Evolutionary conservation across 2,329 filamentous ascomycete species (phyloP).

Genomic region (Diplocarpon rosae): DNA sequence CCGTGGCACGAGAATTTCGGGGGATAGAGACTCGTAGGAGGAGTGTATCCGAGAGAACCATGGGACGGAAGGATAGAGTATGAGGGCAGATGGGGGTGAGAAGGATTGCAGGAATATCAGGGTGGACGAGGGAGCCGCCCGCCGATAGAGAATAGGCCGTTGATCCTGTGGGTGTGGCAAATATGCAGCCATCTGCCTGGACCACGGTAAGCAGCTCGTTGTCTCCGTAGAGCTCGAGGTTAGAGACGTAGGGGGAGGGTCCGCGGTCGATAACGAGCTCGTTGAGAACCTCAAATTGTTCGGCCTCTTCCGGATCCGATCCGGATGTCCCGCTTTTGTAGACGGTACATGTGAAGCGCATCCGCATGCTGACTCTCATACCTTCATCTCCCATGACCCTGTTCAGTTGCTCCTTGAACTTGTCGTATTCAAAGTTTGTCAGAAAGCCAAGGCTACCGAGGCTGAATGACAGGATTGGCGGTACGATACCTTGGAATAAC

Average conservation of each 20-base stretch:
- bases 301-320: constrained; percentile 69
- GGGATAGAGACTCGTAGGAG: constrained; percentile 83
- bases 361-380: constrained; percentile 94
- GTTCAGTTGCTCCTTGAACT: constrained; percentile 78
- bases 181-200: constrained; percentile 94
- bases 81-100: constrained; percentile 97
- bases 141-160: constrained; percentile 95
- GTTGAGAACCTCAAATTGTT: constrained; percentile 96
- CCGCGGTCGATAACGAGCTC: constrained; percentile 97
- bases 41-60: constrained; percentile 94
- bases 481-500: constrained; percentile 85
- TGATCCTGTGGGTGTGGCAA: constrained; percentile 87
- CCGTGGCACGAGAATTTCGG: constrained; percentile 73
- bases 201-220: constrained; percentile 91
- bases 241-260: constrained; percentile 92
- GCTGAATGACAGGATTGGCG: constrained; percentile 74
- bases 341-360: constrained; percentile 98
- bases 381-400: constrained; percentile 87
- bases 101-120: constrained; percentile 91
- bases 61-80: constrained; percentile 90
- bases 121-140: constrained; percentile 89
- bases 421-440: constrained; percentile 77
- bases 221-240: constrained; percentile 91
- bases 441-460: constrained; percentile 80
- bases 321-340: constrained; percentile 58